Conservation (phyloP, 306 rosid genomes). For the Potentilla sterilis region DNA sequence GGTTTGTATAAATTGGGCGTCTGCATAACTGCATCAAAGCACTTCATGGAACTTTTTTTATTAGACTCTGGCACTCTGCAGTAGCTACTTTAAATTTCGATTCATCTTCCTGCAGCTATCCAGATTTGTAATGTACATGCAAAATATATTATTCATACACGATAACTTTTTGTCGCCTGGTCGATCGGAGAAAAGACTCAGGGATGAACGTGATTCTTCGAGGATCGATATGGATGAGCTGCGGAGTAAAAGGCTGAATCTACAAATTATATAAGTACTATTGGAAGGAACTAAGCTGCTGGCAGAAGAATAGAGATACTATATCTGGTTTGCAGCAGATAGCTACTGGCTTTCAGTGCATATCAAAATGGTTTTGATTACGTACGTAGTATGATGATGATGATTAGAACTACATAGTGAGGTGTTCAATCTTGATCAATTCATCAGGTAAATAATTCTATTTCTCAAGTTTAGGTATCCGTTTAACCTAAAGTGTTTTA, state of each 20-base stretch:
- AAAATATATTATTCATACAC: neutral
- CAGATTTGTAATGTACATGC: neutral
- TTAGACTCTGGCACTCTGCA: too few relatives aligned
- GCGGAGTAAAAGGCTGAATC: neutral
- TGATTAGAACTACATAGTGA: too few relatives aligned
- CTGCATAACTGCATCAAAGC: neutral
- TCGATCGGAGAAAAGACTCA: neutral
- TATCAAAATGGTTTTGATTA: neutral
- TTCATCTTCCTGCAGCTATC: neutral
- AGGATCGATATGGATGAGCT: neutral
- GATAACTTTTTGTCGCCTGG: neutral
- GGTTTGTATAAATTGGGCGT: neutral
- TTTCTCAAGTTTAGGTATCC: too few relatives aligned
- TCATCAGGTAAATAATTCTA: too few relatives aligned
- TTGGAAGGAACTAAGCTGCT: neutral
- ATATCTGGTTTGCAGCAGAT: neutral
- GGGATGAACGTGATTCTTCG: neutral
- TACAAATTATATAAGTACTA: neutral
- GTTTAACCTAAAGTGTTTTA: too few relatives aligned
- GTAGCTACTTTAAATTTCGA: too few relatives aligned
- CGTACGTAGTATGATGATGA: too few relatives aligned
- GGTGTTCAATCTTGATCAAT: too few relatives aligned
- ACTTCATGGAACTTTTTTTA: neutral
- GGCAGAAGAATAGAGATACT: neutral
- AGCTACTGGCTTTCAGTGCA: neutral